Conservation (phyloP, 169 alveolate species). For the Plasmodium ovale region DNA sequence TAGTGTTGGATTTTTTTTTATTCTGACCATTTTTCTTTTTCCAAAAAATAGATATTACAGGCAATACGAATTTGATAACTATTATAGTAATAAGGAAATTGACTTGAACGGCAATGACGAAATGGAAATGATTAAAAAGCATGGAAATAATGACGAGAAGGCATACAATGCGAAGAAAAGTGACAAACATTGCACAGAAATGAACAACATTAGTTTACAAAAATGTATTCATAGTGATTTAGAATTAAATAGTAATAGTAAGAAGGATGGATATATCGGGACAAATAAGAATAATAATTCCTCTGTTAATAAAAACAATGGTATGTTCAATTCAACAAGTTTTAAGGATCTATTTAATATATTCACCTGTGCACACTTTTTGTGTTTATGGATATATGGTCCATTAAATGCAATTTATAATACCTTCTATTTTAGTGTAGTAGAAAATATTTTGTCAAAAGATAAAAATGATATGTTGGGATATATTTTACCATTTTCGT, state of each 20-base stretch:
- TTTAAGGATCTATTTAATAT: slow-evolving; percentile 38
- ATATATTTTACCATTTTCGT: slow-evolving; percentile 72
- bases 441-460: slow-evolving; percentile 57
- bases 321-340: slow-evolving; percentile 12
- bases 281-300: slow-evolving; percentile 21
- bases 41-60: slow-evolving; percentile 77
- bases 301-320: background rate
- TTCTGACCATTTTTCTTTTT: slow-evolving; percentile 40
- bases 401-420: slow-evolving; percentile 74
- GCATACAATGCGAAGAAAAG: background rate
- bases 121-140: background rate
- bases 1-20: slow-evolving; percentile 35
- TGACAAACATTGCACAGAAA: background rate
- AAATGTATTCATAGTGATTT: background rate
- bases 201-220: background rate
- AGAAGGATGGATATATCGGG: background rate
- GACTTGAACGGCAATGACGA: background rate
- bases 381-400: slow-evolving; percentile 75
- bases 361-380: slow-evolving; percentile 52
- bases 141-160: background rate
- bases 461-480: slow-evolving; percentile 66
- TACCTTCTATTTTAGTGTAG: slow-evolving; percentile 63
- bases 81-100: slow-evolving; percentile 21
- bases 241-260: background rate
- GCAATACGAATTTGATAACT: slow-evolving; percentile 78